phyloP scores from a whole-genome alignment of 2,329 filamentous ascomycete genomes.

The Exophiala viscosa region DNA sequence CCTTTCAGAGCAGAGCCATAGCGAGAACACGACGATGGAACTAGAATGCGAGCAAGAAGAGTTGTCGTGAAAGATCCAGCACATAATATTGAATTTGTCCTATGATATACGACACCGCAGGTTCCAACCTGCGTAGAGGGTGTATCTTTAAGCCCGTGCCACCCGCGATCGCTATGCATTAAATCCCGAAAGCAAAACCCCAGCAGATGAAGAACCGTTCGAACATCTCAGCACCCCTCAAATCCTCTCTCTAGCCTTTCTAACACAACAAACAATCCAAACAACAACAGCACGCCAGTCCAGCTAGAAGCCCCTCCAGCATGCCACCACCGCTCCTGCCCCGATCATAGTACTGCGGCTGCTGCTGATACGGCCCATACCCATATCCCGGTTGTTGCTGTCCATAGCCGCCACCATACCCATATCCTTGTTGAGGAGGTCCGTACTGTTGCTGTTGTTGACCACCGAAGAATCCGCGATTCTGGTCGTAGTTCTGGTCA shows the following conservation, averaged over 20 bases:
- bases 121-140: no score
- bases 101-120: no score
- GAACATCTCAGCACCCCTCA: neutral
- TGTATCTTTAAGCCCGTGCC: no score
- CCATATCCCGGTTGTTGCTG: constrained; percentile 7
- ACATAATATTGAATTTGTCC: no score
- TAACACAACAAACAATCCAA: constrained; percentile 45
- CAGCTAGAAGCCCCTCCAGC: constrained; percentile 47
- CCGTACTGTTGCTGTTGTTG: neutral
- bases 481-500: neutral
- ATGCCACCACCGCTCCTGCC: constrained; percentile 35
- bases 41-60: no score
- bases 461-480: neutral
- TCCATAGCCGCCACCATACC: constrained; percentile 3
- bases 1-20: no score
- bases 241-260: neutral
- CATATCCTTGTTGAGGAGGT: neutral
- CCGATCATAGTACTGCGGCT: constrained; percentile 36
- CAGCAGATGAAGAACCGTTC: no score
- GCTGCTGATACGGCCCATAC: constrained; percentile 31
- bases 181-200: neutral
- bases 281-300: constrained; percentile 49
- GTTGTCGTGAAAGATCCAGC: no score
- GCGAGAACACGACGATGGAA: no score
- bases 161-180: neutral